Conservation (phyloP, 192 early-diverging fungal genomes). For the Pilaira anomala region DNA sequence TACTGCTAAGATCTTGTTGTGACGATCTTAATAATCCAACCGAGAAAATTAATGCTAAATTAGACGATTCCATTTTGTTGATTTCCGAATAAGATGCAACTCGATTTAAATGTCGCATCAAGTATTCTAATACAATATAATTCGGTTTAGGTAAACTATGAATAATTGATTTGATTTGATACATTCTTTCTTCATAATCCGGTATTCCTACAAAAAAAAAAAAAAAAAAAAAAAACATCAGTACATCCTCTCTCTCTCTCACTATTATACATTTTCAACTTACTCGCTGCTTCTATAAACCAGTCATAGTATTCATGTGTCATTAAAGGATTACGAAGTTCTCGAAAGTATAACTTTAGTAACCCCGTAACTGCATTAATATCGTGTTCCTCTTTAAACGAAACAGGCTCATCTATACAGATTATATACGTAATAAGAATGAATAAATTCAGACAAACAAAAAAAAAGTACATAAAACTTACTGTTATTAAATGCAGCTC, state of each 20-base stretch:
- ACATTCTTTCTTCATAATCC: conserved; percentile 70
- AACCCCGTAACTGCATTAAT: conserved; percentile 67
- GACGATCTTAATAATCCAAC: conserved; percentile 68
- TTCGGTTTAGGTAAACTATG: conserved; percentile 62
- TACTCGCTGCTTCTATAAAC: conserved; percentile 65
- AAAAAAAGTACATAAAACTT: conserved; percentile 12
- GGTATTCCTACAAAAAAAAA: conserved; percentile 27
- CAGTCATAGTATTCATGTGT: conserved; percentile 66
- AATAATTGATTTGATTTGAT: conserved; percentile 62
- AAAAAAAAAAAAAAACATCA: not conserved
- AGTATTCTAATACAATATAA: conserved; percentile 53
- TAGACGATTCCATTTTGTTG: conserved; percentile 92
- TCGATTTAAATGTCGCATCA: conserved; percentile 64
- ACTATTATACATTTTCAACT: not conserved
- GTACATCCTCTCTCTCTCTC: not conserved
- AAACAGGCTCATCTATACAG: conserved; percentile 21
- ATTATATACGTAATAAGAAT: not conserved
- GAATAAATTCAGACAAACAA: not conserved
- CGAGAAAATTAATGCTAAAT: conserved; percentile 87
- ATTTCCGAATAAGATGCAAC: conserved; percentile 61
- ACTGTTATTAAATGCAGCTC: conserved; percentile 55
- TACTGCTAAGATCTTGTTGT: conserved; percentile 53
- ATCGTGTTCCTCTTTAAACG: conserved; percentile 51
- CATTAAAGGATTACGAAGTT: conserved; percentile 67
- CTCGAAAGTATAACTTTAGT: conserved; percentile 74